phyloP scores from a whole-genome alignment of 179 eudicot genomes.

The Vitellaria paradoxa region DNA sequence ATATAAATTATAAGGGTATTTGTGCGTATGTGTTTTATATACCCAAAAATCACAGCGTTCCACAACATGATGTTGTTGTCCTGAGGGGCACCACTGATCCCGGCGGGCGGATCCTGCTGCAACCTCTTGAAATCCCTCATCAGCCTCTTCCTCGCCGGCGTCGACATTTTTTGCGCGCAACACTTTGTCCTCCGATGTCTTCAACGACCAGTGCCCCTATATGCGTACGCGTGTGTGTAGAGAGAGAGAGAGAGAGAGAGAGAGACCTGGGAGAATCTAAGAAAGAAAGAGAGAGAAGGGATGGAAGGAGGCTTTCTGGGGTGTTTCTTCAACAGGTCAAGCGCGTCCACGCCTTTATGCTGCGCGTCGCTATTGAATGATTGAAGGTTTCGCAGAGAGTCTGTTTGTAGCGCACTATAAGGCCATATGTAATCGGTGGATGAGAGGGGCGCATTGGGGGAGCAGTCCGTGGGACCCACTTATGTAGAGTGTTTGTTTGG shows the following conservation, averaged over 20 bases:
- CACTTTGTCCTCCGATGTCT: neutral
- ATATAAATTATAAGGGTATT: neutral
- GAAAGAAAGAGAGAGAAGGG: neutral
- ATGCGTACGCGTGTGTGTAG: neutral
- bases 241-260: conserved; percentile 10
- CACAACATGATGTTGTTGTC: conserved; percentile 22
- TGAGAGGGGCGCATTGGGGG: too few species aligned
- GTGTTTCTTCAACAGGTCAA: neutral
- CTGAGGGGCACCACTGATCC: conserved; percentile 17
- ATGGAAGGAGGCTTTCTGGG: neutral
- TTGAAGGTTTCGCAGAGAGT: too few species aligned
- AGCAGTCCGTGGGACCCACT: too few species aligned
- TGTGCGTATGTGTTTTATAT: neutral
- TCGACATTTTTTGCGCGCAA: conserved; percentile 6
- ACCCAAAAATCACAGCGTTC: conserved; percentile 22
- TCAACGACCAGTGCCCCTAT: too few species aligned
- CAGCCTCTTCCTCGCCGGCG: conserved; percentile 25
- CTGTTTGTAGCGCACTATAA: too few species aligned
- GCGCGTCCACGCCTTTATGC: neutral
- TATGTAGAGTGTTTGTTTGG: too few species aligned
- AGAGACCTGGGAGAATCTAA: conserved; percentile 13
- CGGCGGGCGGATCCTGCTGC: conserved; percentile 22
- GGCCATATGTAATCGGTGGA: too few species aligned
- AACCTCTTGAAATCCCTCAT: conserved; percentile 20
- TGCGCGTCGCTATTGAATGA: neutral